A percentile compares a stretch with the other conserved stretches of the same genome.
These are phyloP conservation scores for Ceratocystis cubensis DNA, from an alignment of 2,329 filamentous ascomycete genomes.

Conservation along the genomic window DNA sequence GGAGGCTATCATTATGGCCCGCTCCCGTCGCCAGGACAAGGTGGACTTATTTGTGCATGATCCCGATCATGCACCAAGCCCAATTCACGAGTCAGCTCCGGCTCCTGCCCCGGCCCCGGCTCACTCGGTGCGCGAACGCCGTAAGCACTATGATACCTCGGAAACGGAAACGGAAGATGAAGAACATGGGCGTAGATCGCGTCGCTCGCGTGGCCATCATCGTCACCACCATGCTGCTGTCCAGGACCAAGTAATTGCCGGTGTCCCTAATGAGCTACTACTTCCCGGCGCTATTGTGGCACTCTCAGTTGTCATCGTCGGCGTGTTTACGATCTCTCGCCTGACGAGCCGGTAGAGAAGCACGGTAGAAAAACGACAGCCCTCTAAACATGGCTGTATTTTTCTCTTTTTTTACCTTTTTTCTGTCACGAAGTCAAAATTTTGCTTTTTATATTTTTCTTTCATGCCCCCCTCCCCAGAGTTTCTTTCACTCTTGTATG, in stretches of 20 bases:
- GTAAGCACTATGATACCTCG: conserved; percentile 37
- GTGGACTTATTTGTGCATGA: conserved; percentile 96
- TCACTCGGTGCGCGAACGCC: conserved; percentile 39
- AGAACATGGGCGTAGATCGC: conserved; percentile 36
- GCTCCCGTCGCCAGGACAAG: conserved; percentile 69
- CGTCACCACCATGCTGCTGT: conserved; percentile 26
- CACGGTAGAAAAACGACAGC: neutral
- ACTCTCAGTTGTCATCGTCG: conserved; percentile 85
- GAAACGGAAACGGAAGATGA: conserved; percentile 47
- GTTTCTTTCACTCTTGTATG: conserved; percentile 6
- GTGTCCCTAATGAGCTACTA: conserved; percentile 86
- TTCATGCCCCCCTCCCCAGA: conserved; percentile 2
- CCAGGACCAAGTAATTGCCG: conserved; percentile 70
- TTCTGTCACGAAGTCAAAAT: conserved; percentile 11
- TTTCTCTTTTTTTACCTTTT: neutral
- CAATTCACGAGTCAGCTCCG: conserved; percentile 24
- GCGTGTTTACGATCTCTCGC: conserved; percentile 79
- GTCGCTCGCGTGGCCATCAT: conserved; percentile 30
- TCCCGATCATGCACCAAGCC: conserved; percentile 74
- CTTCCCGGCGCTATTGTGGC: conserved; percentile 89
- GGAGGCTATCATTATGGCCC: conserved; percentile 76
- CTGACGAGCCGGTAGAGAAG: conserved; percentile 40
- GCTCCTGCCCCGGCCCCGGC: conserved; percentile 37
- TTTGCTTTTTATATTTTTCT: neutral
- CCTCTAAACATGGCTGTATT: neutral